Percentiles rank a stretch among this genome's conserved stretches.
These are phyloP conservation scores for Jatropha podagrica DNA, from an alignment of 441 rosid species.

Conservation along the genomic window DNA sequence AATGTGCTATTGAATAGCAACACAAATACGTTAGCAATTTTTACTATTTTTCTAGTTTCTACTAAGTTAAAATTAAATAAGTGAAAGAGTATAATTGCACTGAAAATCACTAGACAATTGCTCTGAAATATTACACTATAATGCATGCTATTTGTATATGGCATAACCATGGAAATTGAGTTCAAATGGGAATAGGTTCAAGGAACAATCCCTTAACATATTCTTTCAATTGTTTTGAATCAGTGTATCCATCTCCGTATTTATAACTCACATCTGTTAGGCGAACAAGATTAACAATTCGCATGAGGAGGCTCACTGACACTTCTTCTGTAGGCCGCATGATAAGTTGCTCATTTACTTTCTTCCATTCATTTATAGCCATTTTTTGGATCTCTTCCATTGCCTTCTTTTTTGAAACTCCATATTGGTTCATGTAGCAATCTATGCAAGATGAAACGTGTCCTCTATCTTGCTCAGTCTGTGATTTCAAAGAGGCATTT, in stretches of 20 bases:
- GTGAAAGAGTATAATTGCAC: too few species aligned
- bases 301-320: constrained; percentile 9
- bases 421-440: constrained; percentile 28
- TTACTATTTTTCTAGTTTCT: too few species aligned
- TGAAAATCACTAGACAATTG: too few species aligned
- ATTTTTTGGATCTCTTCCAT: not conserved
- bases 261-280: constrained; percentile 10
- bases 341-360: constrained; percentile 24
- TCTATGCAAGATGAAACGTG: constrained; percentile 23
- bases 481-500: not conserved
- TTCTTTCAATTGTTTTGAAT: not conserved
- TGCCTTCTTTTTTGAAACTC: constrained; percentile 20
- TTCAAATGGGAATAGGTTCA: not conserved
- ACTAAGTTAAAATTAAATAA: too few species aligned
- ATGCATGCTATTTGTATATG: too few species aligned
- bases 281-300: constrained; percentile 17
- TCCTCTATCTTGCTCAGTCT: constrained; percentile 29
- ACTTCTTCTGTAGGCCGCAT: not conserved
- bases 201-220: constrained; percentile 3
- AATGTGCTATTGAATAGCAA: too few species aligned
- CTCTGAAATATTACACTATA: too few species aligned
- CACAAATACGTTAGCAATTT: too few species aligned
- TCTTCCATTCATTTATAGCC: constrained; percentile 27
- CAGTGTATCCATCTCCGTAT: constrained; percentile 19
- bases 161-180: too few species aligned